Base-by-base conservation (phyloP, 164 flowering plant species). In the Vitis rupestris region DNA sequence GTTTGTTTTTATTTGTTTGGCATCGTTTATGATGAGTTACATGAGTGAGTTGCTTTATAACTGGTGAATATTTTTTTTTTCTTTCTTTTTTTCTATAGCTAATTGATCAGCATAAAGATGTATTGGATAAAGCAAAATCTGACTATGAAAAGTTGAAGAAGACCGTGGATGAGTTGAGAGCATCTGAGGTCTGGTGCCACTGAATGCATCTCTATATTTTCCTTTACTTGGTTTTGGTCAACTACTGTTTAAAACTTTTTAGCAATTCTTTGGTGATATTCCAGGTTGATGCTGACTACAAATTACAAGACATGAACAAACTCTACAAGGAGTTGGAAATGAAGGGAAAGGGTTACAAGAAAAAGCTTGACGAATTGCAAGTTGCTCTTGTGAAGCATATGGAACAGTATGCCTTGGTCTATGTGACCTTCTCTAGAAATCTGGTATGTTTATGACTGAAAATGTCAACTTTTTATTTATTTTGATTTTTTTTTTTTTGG, bases 211-310 rank as follows among this genome's bases (percentile, higher is more conserved):
- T 17, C 27, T 29, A 63, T 64, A 63, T 9, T 62, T 5, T 19
- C 31, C 68, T 30, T 29, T 44, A 14, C 11, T 55, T 23, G 27
- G 5, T 30, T 30, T 12, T 67, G 27, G 6, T 52, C 16, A 15
- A 12, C 11, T 58, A 12, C 12, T 65, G 9, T 4, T 10, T 12
- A 49, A 58, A 52, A 9, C 44, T 12, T 14, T 56, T 53, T 53
- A 9, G 30, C 47, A 30, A 63, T 62, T 12, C 48, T 10, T 48
- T 61, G 15, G 30, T 75, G 19, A 56, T 70, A n/a, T 17, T 27
- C 52, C 83, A 96, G 99, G 98, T 96, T 58, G 99, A 96, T 82
- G 83, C 83, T 55, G 98, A 93, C 57, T 92, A 66, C 73, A 93
- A 89, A 84, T 77, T 93, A 59, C 88, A 92, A 83, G 98, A 92